Percentiles rank a stretch among this genome's conserved stretches.
These are phyloP conservation scores for Paragyromitra xinjiangensis DNA, from an alignment of 495 filamentous ascomycete species.

Conservation along the genomic window DNA sequence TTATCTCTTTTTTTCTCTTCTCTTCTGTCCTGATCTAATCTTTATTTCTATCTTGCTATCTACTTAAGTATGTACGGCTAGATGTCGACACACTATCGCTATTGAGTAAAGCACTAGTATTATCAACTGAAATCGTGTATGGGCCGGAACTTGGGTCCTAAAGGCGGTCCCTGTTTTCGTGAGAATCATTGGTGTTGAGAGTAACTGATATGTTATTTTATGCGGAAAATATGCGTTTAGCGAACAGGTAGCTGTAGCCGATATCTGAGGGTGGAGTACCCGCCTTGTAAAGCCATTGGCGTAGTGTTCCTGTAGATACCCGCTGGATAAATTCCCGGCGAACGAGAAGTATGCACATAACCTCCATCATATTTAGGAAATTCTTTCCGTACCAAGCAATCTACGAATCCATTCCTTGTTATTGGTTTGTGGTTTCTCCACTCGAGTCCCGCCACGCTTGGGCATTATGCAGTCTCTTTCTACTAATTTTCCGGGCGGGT, in stretches of 20 bases:
- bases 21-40: constrained; percentile 8
- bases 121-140: neutral
- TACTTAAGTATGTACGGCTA: neutral
- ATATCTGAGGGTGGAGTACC: neutral
- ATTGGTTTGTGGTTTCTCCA: neutral
- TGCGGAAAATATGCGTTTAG: neutral
- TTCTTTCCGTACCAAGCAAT: neutral
- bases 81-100: neutral
- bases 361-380: neutral
- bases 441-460: neutral
- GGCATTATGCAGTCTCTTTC: neutral
- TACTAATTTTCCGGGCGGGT: neutral
- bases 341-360: neutral
- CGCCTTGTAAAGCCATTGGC: neutral
- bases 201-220: neutral
- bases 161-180: neutral
- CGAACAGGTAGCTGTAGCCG: neutral
- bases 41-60: constrained; percentile 16
- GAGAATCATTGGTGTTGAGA: neutral
- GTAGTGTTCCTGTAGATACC: neutral
- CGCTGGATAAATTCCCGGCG: neutral
- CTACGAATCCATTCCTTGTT: neutral
- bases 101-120: constrained; percentile 8
- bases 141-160: neutral
- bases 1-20: neutral